Evolutionary conservation across 2,329 filamentous ascomycete genomes (phyloP).

Genomic region (Lachnellula occidentalis): DNA sequence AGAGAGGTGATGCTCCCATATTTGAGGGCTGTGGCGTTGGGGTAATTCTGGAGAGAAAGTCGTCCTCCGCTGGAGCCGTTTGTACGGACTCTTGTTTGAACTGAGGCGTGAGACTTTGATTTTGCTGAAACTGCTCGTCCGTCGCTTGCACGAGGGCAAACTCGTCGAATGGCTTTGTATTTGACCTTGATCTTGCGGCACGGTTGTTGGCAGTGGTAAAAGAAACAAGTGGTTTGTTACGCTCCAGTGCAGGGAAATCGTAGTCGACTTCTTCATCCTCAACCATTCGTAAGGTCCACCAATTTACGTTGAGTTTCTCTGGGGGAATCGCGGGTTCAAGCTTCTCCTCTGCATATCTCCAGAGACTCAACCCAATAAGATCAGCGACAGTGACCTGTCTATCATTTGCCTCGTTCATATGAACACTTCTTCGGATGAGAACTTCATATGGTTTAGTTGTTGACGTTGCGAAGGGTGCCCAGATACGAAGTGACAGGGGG

Average conservation of each 20-base stretch:
- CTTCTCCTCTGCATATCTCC: slow-evolving; percentile 73
- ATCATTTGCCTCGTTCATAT: slow-evolving; percentile 58
- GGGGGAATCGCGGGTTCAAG: slow-evolving; percentile 58
- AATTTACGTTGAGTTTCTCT: slow-evolving; percentile 70
- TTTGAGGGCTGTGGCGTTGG: slow-evolving; percentile 21
- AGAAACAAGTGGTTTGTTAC: slow-evolving; percentile 67
- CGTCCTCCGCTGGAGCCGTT: slow-evolving; percentile 37
- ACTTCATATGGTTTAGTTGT: slow-evolving; percentile 65
- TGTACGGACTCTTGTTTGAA: slow-evolving; percentile 50
- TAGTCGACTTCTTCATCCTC: slow-evolving; percentile 81
- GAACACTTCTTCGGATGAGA: slow-evolving; percentile 62
- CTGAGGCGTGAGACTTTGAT: slow-evolving; percentile 62
- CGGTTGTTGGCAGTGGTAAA: slow-evolving; percentile 79
- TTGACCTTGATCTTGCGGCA: slow-evolving; percentile 53
- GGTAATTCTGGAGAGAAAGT: slow-evolving; percentile 34
- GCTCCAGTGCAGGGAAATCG: slow-evolving; percentile 73
- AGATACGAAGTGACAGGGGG: slow-evolving; percentile 71
- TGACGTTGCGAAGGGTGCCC: slow-evolving; percentile 63
- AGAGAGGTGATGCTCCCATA: slow-evolving; percentile 26
- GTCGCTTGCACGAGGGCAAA: slow-evolving; percentile 74
- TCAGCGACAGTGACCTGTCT: slow-evolving; percentile 68
- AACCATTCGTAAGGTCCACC: slow-evolving; percentile 79
- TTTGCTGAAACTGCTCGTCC: slow-evolving; percentile 61
- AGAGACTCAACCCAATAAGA: slow-evolving; percentile 74
- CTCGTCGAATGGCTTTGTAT: slow-evolving; percentile 75